Evolutionary conservation across 2,329 filamentous ascomycete genomes (phyloP).

Genomic region (Hysterium pulicare): DNA sequence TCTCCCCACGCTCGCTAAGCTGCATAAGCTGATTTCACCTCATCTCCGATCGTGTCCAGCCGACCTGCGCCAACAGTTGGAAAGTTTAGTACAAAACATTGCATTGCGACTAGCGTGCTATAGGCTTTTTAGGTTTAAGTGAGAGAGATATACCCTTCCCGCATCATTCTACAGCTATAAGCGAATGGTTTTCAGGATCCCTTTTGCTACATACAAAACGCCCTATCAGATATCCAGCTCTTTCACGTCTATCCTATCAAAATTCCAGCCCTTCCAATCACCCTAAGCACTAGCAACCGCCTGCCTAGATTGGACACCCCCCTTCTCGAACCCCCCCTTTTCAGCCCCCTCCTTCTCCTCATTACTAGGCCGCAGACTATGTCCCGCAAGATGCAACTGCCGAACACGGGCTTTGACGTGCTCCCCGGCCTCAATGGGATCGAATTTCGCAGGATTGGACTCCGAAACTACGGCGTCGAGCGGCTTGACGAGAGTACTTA

Average conservation of each 20-base stretch:
- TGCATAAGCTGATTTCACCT: too few relatives aligned
- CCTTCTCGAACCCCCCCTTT: neutral
- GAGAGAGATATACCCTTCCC: too few relatives aligned
- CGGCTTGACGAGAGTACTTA: neutral
- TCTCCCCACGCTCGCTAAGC: too few relatives aligned
- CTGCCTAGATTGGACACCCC: neutral
- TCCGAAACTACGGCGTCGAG: neutral
- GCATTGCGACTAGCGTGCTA: too few relatives aligned
- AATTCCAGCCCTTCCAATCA: neutral
- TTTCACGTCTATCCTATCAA: neutral
- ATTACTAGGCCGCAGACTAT: too few relatives aligned
- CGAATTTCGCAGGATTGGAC: neutral
- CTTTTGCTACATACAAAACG: too few relatives aligned
- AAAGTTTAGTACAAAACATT: too few relatives aligned
- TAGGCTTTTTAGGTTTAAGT: too few relatives aligned
- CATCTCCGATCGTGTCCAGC: too few relatives aligned
- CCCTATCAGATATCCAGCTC: neutral
- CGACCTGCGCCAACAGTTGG: too few relatives aligned
- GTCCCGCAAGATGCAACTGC: neutral
- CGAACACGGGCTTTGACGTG: neutral
- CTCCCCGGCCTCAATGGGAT: neutral
- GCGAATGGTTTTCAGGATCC: too few relatives aligned
- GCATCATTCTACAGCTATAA: too few relatives aligned
- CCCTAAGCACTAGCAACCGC: neutral
- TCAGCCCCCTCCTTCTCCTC: neutral